A percentile compares a stretch with the other conserved stretches of the same genome.
Conservation (phyloP, 768 basidiomycete species). For the Hypsizygus marmoreus region DNA sequence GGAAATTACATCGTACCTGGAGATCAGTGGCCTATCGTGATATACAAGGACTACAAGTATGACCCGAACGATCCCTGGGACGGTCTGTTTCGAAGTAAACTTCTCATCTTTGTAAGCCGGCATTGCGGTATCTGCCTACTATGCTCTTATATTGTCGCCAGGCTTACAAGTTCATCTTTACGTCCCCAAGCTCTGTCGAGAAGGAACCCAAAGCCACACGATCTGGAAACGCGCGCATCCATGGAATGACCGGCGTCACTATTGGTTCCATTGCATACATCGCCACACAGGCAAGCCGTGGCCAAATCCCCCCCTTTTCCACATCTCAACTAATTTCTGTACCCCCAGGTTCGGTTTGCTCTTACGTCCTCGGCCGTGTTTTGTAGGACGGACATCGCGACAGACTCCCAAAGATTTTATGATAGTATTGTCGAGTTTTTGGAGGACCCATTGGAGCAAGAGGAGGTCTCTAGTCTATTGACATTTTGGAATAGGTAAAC, state of each 20-base stretch:
- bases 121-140: neutral
- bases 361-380: conserved; percentile 14
- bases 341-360: conserved; percentile 9
- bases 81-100: conserved; percentile 2
- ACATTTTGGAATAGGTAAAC: conserved; percentile 18
- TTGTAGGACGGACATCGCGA: too few relatives aligned
- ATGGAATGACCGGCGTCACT: neutral
- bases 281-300: neutral
- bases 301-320: neutral
- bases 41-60: too few relatives aligned
- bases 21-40: conserved; percentile 21
- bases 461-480: conserved; percentile 6
- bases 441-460: conserved; percentile 11
- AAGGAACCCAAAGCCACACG: too few relatives aligned
- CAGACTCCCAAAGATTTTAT: conserved; percentile 18
- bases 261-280: too few relatives aligned
- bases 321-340: too few relatives aligned
- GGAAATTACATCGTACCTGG: conserved; percentile 14
- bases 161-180: conserved; percentile 11
- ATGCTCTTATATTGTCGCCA: neutral
- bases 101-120: conserved; percentile 5
- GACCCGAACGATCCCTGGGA: conserved; percentile 8
- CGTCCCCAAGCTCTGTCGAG: conserved; percentile 6
- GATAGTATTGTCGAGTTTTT: conserved; percentile 13
- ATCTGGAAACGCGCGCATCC: conserved; percentile 6